Evolutionary conservation across 495 filamentous ascomycete genomes (phyloP).

Genomic region (Neurospora discreta): DNA sequence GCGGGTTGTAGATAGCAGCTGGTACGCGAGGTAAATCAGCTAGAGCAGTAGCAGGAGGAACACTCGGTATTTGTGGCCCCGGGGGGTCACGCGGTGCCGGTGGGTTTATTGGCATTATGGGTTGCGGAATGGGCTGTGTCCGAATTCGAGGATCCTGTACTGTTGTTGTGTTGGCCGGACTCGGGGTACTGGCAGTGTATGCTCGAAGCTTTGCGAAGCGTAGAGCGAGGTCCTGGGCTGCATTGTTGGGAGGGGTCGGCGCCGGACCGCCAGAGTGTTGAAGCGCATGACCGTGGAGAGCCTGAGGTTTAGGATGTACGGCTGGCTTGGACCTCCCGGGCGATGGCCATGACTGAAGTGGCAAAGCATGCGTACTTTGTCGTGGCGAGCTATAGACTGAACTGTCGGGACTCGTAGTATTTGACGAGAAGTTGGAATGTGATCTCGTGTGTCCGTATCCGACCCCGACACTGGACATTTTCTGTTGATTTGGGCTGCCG

Average conservation of each 20-base stretch:
- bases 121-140: conserved; percentile 23
- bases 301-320: conserved; percentile 52
- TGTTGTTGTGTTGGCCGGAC: neutral
- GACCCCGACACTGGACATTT: neutral
- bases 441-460: neutral
- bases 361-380: conserved; percentile 7
- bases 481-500: neutral
- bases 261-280: conserved; percentile 4
- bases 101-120: neutral
- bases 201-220: conserved; percentile 50
- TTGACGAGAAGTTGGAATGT: neutral
- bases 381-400: neutral
- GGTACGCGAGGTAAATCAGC: conserved; percentile 61
- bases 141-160: conserved; percentile 28
- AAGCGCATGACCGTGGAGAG: conserved; percentile 46
- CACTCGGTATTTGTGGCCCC: conserved; percentile 47
- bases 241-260: conserved; percentile 1
- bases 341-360: conserved; percentile 2
- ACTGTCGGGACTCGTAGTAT: neutral
- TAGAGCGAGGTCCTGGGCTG: conserved; percentile 35
- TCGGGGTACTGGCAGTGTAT: conserved; percentile 7
- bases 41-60: conserved; percentile 33
- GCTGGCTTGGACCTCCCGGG: conserved; percentile 32
- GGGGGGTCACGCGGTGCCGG: conserved; percentile 42
- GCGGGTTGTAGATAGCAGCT: conserved; percentile 77